A percentile compares a stretch with the other conserved stretches of the same genome.
phyloP scores from a whole-genome alignment of 805 yeast species.

The Naumovozyma castellii region DNA sequence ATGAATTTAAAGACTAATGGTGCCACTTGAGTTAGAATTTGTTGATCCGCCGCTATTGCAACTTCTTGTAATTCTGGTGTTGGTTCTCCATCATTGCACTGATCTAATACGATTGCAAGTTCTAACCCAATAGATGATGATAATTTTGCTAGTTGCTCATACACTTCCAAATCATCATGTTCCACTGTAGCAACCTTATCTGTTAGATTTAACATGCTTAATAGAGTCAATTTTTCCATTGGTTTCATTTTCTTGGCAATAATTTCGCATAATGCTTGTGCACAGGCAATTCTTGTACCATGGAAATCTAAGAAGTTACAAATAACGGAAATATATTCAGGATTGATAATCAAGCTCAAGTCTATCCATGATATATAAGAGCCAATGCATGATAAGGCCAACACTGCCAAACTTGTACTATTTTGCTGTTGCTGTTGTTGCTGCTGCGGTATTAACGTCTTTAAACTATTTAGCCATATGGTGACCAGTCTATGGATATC shows the following conservation, averaged over 20 bases:
- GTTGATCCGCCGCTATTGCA: constrained; percentile 34
- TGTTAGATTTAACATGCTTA: constrained; percentile 60
- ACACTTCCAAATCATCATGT: constrained; percentile 50
- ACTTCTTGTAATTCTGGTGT: constrained; percentile 29
- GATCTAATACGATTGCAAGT: constrained; percentile 57
- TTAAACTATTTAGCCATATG: constrained; percentile 50
- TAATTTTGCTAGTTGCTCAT: constrained; percentile 68
- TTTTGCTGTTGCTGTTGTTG: constrained; percentile 11
- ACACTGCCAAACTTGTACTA: constrained; percentile 18
- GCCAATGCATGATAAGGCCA: constrained; percentile 56
- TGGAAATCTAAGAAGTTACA: constrained; percentile 46
- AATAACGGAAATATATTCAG: constrained; percentile 45
- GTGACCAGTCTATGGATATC: constrained; percentile 60
- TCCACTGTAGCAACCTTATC: constrained; percentile 32
- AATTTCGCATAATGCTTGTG: constrained; percentile 44
- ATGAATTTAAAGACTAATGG: constrained; percentile 67
- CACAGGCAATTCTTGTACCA: constrained; percentile 48
- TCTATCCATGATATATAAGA: constrained; percentile 91
- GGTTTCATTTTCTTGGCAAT: constrained; percentile 74
- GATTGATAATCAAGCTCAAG: constrained; percentile 52
- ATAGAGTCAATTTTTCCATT: constrained; percentile 49
- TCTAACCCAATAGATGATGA: constrained; percentile 69
- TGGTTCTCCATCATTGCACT: constrained; percentile 31
- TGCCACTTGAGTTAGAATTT: constrained; percentile 48
- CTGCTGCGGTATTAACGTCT: constrained; percentile 11